Conservation (phyloP, 2,329 filamentous ascomycete genomes). For the Chaetomium sp. region DNA sequence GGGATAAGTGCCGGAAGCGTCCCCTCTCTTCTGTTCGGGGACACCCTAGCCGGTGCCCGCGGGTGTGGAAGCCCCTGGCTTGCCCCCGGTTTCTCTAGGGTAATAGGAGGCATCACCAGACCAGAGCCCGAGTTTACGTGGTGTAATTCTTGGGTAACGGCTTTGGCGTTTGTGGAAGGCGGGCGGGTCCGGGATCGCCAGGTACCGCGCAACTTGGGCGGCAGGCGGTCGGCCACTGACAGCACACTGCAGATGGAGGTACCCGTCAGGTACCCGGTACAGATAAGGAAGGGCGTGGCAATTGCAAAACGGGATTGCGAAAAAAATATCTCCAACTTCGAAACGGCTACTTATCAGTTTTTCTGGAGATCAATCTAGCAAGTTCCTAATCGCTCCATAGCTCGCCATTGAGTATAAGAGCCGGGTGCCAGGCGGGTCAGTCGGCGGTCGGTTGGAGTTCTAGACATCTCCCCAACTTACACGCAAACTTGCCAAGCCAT, state of each 20-base stretch:
- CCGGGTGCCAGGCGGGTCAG: background rate
- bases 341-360: too few relatives aligned
- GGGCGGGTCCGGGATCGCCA: background rate
- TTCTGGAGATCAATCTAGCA: too few relatives aligned
- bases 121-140: slow-evolving; percentile 7
- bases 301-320: too few relatives aligned
- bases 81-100: slow-evolving; percentile 10
- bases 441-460: background rate
- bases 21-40: background rate
- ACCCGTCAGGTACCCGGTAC: background rate
- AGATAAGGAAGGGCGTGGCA: too few relatives aligned
- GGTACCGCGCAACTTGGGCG: background rate
- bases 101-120: slow-evolving; percentile 18
- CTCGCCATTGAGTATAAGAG: slow-evolving; percentile 3
- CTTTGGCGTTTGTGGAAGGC: slow-evolving; percentile 2
- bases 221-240: background rate
- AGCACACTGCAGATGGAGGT: slow-evolving; percentile 3
- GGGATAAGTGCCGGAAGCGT: background rate
- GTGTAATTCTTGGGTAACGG: slow-evolving; percentile 14
- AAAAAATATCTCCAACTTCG: too few relatives aligned
- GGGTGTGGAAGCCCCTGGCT: background rate
- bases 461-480: slow-evolving; percentile 4
- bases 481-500: background rate
- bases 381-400: slow-evolving; percentile 4
- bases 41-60: background rate